A percentile compares a stretch with the other conserved stretches of the same genome.
These are phyloP conservation scores for Termitomyces sp. DNA, from an alignment of 768 basidiomycete species.

Conservation along the genomic window DNA sequence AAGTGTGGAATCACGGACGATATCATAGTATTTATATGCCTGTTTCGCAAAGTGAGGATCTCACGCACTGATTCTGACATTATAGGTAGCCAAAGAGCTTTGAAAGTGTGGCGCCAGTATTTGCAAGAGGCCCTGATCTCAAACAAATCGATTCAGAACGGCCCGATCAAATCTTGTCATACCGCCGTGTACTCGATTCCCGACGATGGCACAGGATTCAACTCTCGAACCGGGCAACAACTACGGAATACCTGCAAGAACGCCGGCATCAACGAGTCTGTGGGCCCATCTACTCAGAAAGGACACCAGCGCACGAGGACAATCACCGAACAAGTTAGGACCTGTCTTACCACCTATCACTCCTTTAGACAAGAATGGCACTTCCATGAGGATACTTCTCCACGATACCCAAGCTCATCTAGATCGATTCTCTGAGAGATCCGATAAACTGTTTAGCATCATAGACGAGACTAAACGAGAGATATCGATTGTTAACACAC, in stretches of 20 bases:
- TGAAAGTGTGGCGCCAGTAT: neutral
- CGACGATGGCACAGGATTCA: neutral
- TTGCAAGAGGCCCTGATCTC: neutral
- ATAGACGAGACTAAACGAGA: constrained; percentile 53
- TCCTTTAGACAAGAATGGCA: constrained; percentile 61
- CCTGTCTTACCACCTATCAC: constrained; percentile 28
- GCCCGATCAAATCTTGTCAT: neutral
- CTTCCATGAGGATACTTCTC: constrained; percentile 68
- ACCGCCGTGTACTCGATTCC: neutral
- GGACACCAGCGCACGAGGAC: constrained; percentile 26
- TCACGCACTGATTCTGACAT: no score
- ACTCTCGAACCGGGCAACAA: constrained; percentile 4
- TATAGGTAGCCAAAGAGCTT: no score
- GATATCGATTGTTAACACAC: constrained; percentile 45
- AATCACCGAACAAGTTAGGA: constrained; percentile 16
- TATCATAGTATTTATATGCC: no score
- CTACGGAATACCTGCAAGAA: constrained; percentile 22
- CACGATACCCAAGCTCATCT: constrained; percentile 73
- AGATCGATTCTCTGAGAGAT: constrained; percentile 59
- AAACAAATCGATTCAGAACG: neutral
- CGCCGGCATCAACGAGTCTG: constrained; percentile 32
- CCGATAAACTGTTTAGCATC: constrained; percentile 46
- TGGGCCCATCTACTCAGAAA: constrained; percentile 59
- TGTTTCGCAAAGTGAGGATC: no score
- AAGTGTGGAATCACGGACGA: no score